Percentiles rank a stretch among this genome's conserved stretches.
Conservation (phyloP, 306 rosid species). For the Vachellia pachyceras region DNA sequence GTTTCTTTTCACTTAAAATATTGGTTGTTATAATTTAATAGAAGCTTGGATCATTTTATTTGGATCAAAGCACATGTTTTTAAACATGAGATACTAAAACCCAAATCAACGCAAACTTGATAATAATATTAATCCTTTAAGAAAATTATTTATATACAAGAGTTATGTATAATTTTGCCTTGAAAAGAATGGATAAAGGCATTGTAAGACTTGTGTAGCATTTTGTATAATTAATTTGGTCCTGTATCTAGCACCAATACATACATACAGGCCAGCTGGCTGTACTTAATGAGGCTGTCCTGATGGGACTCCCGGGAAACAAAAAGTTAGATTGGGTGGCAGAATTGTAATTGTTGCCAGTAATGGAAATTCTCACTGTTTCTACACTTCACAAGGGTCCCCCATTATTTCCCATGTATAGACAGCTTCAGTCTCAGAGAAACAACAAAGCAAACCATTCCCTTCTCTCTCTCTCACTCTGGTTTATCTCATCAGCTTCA, state of each 20-base stretch:
- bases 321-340: slow-evolving; percentile 37
- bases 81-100: no score
- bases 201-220: neutral
- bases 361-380: slow-evolving; percentile 47
- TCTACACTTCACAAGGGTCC: slow-evolving; percentile 34
- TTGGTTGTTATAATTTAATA: no score
- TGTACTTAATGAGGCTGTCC: neutral
- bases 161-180: no score
- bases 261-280: neutral
- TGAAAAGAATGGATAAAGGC: no score
- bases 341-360: slow-evolving; percentile 53
- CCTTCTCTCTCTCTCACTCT: neutral
- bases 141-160: no score
- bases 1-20: no score
- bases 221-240: neutral
- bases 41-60: no score
- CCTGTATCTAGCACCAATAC: neutral
- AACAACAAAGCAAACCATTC: slow-evolving; percentile 40
- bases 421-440: neutral
- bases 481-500: slow-evolving; percentile 33
- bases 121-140: no score
- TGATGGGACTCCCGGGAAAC: no score
- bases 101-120: no score
- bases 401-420: no score
- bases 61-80: no score